Base-by-base conservation (phyloP, 2,329 filamentous ascomycete species). In the Fusarium algeriense region DNA sequence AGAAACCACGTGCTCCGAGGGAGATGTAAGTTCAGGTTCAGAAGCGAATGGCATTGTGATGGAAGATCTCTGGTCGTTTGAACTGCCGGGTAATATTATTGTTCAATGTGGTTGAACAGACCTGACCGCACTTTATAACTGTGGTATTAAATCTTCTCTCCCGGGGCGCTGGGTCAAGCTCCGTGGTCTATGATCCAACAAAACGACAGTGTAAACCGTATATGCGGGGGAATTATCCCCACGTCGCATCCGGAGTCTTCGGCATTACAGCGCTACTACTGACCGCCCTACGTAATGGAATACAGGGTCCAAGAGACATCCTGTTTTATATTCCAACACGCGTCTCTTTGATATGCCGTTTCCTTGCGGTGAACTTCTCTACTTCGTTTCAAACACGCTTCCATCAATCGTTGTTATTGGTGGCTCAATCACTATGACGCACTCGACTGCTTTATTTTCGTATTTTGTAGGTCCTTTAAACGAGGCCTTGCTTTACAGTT, bases 401-500 rank as follows among this genome's bases (percentile, higher is more conserved):
- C 13, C 6, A 7, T 40, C 19, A 7, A 13, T 20, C 7, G 8
- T n/a, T 17, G 19, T 37, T 13, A 6, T 15, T 37, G 17, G 17
- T 26, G 5, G 20, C 19, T 17, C 20, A 37, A 37, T 23, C 0
- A 35, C 3, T 17, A 7, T 35, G 32, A 13, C 48, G 4, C 20
- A 19, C 8, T 4, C 2, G 12, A 38, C 17, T 30, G 28, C 6
- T 30, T 26, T 38, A 1, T 26, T 19, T 9, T 26, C 17, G 19
- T 6, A 52, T 30, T 7, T 30, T 30, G 6, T 15, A 37, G 11
- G 20, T 9, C 20, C 3, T 38, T 7, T 26, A 52, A 38, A 32
- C 48, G 48, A 38, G 32, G 34, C 48, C 48, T 52, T 38, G 48
- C 26, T 52, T 52, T 52, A 52, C 20, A n/a, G 48, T 52, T 32